Evolutionary conservation across 768 basidiomycete species (phyloP).

Genomic region (Hygrophoropsis aurantiaca): DNA sequence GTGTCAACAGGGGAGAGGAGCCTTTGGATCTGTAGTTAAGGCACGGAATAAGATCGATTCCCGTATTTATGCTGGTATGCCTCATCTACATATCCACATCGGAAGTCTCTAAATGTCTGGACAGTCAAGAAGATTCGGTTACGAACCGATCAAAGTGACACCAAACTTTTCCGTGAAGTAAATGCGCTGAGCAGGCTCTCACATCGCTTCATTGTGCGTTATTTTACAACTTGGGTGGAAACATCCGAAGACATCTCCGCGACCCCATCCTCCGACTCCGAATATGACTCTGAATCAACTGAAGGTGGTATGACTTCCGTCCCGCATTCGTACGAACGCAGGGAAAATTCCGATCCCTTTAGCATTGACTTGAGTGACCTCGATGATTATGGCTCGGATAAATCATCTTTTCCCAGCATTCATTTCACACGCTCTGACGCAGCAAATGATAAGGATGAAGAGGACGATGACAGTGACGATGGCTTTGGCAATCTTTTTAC

Average conservation of each 20-base stretch:
- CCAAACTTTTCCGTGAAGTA: constrained; percentile 88
- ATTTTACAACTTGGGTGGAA: constrained; percentile 92
- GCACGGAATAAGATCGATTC: constrained; percentile 86
- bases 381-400: constrained; percentile 58
- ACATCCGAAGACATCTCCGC: constrained; percentile 52
- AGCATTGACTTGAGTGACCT: constrained; percentile 62
- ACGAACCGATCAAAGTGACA: constrained; percentile 74
- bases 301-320: constrained; percentile 58
- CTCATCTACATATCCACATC: not conserved
- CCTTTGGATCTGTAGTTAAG: constrained; percentile 93
- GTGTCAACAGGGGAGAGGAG: constrained; percentile 71
- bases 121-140: constrained; percentile 88
- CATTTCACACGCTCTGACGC: constrained; percentile 62
- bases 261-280: constrained; percentile 47
- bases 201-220: constrained; percentile 89
- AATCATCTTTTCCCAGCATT: constrained; percentile 78
- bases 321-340: constrained; percentile 40
- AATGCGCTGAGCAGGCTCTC: constrained; percentile 84
- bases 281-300: constrained; percentile 35
- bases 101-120: not conserved
- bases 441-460: constrained; percentile 39
- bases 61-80: constrained; percentile 76
- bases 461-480: constrained; percentile 40
- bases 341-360: constrained; percentile 56
- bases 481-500: constrained; percentile 34